These are phyloP conservation scores for Penicillium cinerascens DNA, from an alignment of 495 filamentous ascomycete genomes.

Conservation along the genomic window DNA sequence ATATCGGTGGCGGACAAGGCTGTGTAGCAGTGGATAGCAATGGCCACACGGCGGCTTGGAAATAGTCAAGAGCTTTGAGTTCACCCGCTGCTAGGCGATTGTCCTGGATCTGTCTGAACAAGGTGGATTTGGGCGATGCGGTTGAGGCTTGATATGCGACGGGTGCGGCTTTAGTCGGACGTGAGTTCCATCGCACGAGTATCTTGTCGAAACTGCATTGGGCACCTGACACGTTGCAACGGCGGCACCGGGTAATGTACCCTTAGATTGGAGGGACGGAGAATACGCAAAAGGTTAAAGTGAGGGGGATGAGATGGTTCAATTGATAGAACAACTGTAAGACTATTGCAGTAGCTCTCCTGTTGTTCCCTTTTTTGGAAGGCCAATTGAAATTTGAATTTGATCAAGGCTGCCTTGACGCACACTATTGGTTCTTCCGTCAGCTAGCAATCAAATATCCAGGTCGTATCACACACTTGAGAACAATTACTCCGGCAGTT, in stretches of 20 bases:
- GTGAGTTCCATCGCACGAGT: slow-evolving; percentile 29
- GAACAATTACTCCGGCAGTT: too few species aligned
- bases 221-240: slow-evolving; percentile 29
- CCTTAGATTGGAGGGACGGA: too few species aligned
- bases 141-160: slow-evolving; percentile 19
- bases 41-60: slow-evolving; percentile 17
- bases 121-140: neutral
- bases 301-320: too few species aligned
- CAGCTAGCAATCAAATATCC: too few species aligned
- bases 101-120: slow-evolving; percentile 8
- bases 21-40: slow-evolving; percentile 15
- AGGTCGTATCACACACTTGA: too few species aligned
- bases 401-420: too few species aligned
- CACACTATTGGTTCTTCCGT: too few species aligned
- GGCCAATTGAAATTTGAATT: too few species aligned
- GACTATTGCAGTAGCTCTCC: too few species aligned
- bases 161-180: slow-evolving; percentile 12
- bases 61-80: slow-evolving; percentile 16
- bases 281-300: too few species aligned
- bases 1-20: slow-evolving; percentile 31
- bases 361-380: too few species aligned
- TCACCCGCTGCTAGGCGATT: slow-evolving; percentile 4
- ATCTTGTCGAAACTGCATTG: slow-evolving; percentile 36
- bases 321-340: too few species aligned
- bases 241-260: slow-evolving; percentile 17